Percentiles rank a stretch among this genome's conserved stretches.
Evolutionary conservation across 495 filamentous ascomycete genomes (phyloP).

Genomic region (Tuber indicum): DNA sequence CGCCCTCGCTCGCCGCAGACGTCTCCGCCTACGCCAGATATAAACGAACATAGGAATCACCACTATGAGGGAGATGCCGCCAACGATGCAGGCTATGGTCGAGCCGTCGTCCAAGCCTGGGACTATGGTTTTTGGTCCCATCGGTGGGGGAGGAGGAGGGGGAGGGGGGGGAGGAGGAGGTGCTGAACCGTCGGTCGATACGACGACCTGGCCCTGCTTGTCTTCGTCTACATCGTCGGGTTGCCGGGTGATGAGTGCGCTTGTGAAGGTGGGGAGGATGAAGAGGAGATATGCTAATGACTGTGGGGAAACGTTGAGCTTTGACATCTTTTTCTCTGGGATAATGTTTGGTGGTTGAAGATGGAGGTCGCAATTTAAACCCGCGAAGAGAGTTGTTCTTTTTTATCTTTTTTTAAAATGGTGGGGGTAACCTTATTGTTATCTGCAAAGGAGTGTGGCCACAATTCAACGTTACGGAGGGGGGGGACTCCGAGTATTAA

Average conservation of each 20-base stretch:
- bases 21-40: slow-evolving; percentile 21
- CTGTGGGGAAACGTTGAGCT: not conserved
- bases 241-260: not conserved
- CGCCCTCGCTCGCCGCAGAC: slow-evolving; percentile 13
- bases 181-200: not conserved
- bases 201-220: not conserved
- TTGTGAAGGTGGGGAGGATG: not conserved
- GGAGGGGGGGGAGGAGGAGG: not conserved
- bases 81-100: slow-evolving; percentile 22
- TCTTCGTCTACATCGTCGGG: not conserved
- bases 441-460: not conserved
- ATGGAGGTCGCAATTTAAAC: not conserved
- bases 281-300: not conserved
- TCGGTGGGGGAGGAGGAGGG: not conserved
- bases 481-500: not conserved
- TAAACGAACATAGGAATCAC: slow-evolving; percentile 27
- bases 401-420: not conserved
- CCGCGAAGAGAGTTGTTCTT: not conserved
- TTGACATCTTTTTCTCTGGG: not conserved
- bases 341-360: not conserved
- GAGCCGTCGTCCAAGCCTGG: slow-evolving; percentile 9
- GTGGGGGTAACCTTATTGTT: not conserved
- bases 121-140: not conserved
- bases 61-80: slow-evolving; percentile 12
- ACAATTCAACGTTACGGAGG: not conserved